Conservation (phyloP, 441 rosid species). For the Brassica balearica region DNA sequence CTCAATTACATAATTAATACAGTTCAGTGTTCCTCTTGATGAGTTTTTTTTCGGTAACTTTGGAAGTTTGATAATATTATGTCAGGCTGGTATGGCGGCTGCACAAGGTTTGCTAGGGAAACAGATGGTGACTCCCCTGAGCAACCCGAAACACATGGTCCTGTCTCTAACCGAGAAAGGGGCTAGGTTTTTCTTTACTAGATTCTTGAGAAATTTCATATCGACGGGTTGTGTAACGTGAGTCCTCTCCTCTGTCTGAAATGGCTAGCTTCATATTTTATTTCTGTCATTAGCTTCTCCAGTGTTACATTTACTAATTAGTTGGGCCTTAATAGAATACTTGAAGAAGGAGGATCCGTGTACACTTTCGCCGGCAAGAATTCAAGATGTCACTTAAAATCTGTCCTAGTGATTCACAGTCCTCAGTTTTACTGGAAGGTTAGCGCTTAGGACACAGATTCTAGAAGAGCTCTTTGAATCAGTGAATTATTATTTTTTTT, state of each 20-base stretch:
- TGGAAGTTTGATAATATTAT: neutral
- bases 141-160: constrained; percentile 71
- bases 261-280: neutral
- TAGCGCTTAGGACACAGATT: neutral
- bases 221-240: constrained; percentile 70
- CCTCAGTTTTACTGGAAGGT: constrained; percentile 97
- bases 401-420: constrained; percentile 64
- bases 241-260: constrained; percentile 37
- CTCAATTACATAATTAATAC: neutral
- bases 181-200: constrained; percentile 69
- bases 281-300: neutral
- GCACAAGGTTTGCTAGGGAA: constrained; percentile 63
- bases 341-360: constrained; percentile 83
- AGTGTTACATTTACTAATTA: constrained; percentile 13
- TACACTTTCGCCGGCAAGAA: constrained; percentile 61
- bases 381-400: constrained; percentile 49
- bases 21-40: neutral
- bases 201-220: constrained; percentile 69
- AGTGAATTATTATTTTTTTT: neutral
- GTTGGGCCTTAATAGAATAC: constrained; percentile 50
- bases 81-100: constrained; percentile 63
- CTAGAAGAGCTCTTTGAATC: neutral
- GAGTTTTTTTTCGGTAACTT: neutral
- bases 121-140: constrained; percentile 39
- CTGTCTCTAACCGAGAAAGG: constrained; percentile 67